phyloP scores from a whole-genome alignment of 2,329 filamentous ascomycete genomes.

The Chrysosporium keratinophilum region DNA sequence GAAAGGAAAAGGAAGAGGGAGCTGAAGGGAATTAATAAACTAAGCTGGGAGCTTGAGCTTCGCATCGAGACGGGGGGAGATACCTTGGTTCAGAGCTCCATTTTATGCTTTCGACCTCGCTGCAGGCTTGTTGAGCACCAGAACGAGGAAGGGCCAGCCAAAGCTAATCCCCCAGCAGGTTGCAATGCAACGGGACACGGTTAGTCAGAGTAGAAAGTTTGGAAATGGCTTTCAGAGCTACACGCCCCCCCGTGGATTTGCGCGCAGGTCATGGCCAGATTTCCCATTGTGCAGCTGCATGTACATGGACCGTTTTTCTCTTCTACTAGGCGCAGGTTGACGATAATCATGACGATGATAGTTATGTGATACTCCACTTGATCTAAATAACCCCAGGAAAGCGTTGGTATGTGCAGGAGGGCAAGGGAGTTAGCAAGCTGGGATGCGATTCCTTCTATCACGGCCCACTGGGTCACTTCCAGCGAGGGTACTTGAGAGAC shows the following conservation, averaged over 20 bases:
- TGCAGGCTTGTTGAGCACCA: neutral
- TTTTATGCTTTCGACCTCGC: slow-evolving; percentile 1
- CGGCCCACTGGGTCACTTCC: neutral
- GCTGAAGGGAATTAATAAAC: neutral
- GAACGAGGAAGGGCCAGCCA: slow-evolving; percentile 1
- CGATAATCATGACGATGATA: neutral
- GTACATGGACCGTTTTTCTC: neutral
- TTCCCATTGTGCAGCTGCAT: too few relatives aligned
- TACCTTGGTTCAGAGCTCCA: slow-evolving; percentile 7
- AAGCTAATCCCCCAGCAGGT: slow-evolving; percentile 2
- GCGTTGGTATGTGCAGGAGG: neutral
- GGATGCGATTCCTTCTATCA: neutral
- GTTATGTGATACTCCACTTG: neutral
- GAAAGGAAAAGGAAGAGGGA: neutral
- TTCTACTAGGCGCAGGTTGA: neutral
- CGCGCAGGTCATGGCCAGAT: too few relatives aligned
- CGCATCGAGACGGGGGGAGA: neutral
- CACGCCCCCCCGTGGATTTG: too few relatives aligned
- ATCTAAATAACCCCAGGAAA: neutral
- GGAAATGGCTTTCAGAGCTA: neutral
- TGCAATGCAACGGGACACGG: neutral
- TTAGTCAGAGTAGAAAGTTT: neutral
- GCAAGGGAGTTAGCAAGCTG: neutral
- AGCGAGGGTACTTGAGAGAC: neutral
- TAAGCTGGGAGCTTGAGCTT: neutral